Percentiles rank a stretch among this genome's conserved stretches.
Conservation (phyloP, 257 asterid genomes). For the Linaria vulgaris region DNA sequence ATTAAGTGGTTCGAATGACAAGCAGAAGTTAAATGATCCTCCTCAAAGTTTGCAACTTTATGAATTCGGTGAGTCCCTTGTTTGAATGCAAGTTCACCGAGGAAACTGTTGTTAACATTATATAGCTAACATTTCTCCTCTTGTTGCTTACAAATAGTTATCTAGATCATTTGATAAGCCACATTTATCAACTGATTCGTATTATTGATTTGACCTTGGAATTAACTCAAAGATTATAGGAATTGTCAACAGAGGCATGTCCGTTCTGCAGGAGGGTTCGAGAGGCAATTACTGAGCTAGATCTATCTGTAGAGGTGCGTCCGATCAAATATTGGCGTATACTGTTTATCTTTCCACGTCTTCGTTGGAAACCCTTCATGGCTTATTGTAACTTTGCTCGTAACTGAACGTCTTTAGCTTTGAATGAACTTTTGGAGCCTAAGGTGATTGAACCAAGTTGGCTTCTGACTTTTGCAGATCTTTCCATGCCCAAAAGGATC, state of each 20-base stretch:
- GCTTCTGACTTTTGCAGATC: constrained; percentile 43
- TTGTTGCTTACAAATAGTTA: not conserved
- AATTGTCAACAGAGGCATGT: constrained; percentile 79
- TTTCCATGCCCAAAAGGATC: constrained; percentile 90
- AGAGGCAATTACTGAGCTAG: constrained; percentile 82
- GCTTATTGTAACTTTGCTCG: constrained; percentile 13
- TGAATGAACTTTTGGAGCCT: not conserved
- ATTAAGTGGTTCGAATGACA: constrained; percentile 27
- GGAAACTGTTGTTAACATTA: not conserved
- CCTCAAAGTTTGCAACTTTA: constrained; percentile 54
- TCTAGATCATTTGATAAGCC: constrained; percentile 5
- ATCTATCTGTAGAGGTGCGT: constrained; percentile 66
- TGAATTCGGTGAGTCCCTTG: constrained; percentile 56
- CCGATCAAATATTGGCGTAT: not conserved
- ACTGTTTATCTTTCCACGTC: not conserved
- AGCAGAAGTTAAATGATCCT: constrained; percentile 36
- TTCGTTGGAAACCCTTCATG: not conserved
- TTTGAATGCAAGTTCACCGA: no score
- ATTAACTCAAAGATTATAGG: constrained; percentile 38
- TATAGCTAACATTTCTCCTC: not conserved
- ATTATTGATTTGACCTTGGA: constrained; percentile 19
- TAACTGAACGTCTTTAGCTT: not conserved
- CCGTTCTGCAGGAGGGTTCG: constrained; percentile 92
- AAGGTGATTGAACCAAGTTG: constrained; percentile 5
- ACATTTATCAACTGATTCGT: not conserved